Conservation (phyloP, 1,284 basidiomycete species). For the Ganoderma meredithae region DNA sequence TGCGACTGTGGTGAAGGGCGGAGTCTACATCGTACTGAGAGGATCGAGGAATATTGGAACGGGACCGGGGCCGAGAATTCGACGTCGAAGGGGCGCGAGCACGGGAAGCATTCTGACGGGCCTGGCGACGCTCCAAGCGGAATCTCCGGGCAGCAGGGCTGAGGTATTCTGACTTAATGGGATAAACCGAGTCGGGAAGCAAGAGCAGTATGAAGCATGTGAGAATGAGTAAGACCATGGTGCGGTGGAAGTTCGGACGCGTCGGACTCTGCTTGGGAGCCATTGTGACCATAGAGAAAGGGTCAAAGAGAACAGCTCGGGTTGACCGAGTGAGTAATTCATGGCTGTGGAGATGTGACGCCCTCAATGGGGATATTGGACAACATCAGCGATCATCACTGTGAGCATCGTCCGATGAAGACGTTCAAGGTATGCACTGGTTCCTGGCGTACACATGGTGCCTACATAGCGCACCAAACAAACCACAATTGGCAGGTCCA, state of each 20-base stretch:
- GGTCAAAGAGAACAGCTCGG: not conserved
- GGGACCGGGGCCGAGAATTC: not conserved
- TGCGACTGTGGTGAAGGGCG: not conserved
- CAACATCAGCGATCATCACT: not conserved
- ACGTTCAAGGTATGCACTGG: not conserved
- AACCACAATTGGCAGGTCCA: not conserved
- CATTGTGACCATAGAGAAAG: not conserved
- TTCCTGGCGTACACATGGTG: not conserved
- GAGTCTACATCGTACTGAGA: not conserved
- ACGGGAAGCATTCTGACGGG: not conserved
- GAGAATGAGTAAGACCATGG: not conserved
- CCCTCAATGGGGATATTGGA: not conserved
- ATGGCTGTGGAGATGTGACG: not conserved
- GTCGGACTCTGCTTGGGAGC: not conserved
- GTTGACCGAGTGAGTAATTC: not conserved
- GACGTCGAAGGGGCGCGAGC: not conserved
- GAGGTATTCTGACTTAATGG: not conserved
- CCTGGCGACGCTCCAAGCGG: slow-evolving; percentile 2
- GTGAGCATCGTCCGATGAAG: not conserved
- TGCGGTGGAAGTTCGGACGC: not conserved
- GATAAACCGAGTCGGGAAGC: not conserved
- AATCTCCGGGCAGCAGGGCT: slow-evolving; percentile 9
- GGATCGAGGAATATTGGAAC: not conserved
- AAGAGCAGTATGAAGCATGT: not conserved
- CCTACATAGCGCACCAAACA: not conserved